Base-by-base conservation (phyloP, 2,329 filamentous ascomycete species). In the Paracoccidioides brasiliensis region DNA sequence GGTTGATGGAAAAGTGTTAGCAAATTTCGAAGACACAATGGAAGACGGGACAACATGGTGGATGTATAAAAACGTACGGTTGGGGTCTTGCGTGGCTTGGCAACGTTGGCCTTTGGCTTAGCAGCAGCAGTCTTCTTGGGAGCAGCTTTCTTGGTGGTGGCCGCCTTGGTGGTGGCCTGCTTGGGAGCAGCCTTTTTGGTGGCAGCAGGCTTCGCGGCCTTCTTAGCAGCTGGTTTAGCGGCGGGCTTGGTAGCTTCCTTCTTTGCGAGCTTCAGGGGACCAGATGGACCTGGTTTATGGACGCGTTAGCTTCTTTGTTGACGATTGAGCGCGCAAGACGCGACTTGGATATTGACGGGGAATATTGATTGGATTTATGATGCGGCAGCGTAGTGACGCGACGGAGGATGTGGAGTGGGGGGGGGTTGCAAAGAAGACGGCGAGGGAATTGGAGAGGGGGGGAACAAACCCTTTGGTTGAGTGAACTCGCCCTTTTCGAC, bases 221-320 rank as follows among this genome's bases (percentile, higher is more conserved):
- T 43, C 22, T 54, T 45, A n/a, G n/a, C n/a, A n/a, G n/a, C n/a
- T n/a, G n/a, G n/a, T 46, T 69, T 63, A 46, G 68, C 66, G 61
- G 64, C 60, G 28, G 63, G n/a, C 53, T 74, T 72, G 59, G 71
- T 42, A 37, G 70, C 56, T 55, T 80, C 79, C 78, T 89, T 90
- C 83, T 91, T 91, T 58, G 85, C 86, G 58, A 95, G 84, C 85
- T 95, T 95, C 74, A 93, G 89, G 63, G 88, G 86, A 58, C 90
- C 90, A 61, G 90, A 95, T 58, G 88, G 80, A 66, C 86, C 86
- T 90, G 57, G n/a, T n/a, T n/a, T n/a, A n/a, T 41, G 54, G 58
- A 64, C 62, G 64, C 61, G 67, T 72, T 59, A 70, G 66, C 58
- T 4, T 5, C 5, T 44, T 41, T 51, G 35, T 38, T 41, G 30